A percentile compares a stretch with the other conserved stretches of the same genome.
Conservation (phyloP, 495 filamentous ascomycete genomes). For the Parachaetomium inaequale region DNA sequence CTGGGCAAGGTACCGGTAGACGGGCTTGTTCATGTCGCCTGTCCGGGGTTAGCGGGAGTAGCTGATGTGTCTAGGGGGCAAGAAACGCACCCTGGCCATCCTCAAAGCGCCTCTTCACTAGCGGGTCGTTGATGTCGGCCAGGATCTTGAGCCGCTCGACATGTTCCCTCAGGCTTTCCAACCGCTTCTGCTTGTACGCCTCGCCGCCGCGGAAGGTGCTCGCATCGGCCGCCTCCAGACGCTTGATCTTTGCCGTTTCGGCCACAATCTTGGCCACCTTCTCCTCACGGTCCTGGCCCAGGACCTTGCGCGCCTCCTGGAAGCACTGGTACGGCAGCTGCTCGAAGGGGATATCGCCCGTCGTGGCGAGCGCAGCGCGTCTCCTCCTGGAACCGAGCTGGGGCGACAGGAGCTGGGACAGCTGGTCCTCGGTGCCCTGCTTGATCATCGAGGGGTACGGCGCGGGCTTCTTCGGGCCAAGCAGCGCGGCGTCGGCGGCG, state of each 20-base stretch:
- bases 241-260: slow-evolving; percentile 56
- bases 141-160: slow-evolving; percentile 80
- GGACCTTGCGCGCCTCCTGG: slow-evolving; percentile 85
- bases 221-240: slow-evolving; percentile 54
- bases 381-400: slow-evolving; percentile 80
- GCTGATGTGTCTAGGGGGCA: neutral
- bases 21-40: slow-evolving; percentile 95
- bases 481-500: slow-evolving; percentile 19
- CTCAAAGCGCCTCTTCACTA: slow-evolving; percentile 92
- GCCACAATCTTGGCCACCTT: slow-evolving; percentile 66
- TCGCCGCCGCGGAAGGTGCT: slow-evolving; percentile 58
- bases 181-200: slow-evolving; percentile 56
- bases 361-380: slow-evolving; percentile 66
- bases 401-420: slow-evolving; percentile 54
- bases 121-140: slow-evolving; percentile 92
- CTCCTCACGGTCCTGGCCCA: slow-evolving; percentile 74
- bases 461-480: slow-evolving; percentile 12
- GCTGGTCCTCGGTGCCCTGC: slow-evolving; percentile 54
- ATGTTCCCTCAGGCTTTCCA: slow-evolving; percentile 67
- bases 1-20: slow-evolving; percentile 89
- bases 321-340: slow-evolving; percentile 94
- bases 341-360: slow-evolving; percentile 78
- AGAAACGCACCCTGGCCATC: slow-evolving; percentile 72
- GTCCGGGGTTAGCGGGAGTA: slow-evolving; percentile 19
- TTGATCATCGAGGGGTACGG: slow-evolving; percentile 36